Evolutionary conservation across 495 filamentous ascomycete species (phyloP).

Genomic region (Penicillium atrosanguineum): DNA sequence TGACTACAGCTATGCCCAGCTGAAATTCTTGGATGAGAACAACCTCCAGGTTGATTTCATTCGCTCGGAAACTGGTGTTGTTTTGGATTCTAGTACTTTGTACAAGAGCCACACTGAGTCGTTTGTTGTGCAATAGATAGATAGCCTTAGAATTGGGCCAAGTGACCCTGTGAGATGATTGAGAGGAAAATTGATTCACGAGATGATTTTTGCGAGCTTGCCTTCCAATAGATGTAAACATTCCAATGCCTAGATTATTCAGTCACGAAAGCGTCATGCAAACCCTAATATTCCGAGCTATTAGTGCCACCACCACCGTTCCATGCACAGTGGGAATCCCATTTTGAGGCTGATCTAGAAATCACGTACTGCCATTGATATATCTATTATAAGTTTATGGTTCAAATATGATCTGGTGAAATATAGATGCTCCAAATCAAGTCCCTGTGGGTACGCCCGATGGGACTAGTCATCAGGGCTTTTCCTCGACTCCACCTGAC

Average conservation of each 20-base stretch:
- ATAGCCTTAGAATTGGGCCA: not conserved
- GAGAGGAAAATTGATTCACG: not conserved
- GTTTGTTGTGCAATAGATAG: conserved; percentile 48
- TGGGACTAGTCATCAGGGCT: too few species aligned
- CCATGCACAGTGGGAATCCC: too few species aligned
- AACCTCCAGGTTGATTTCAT: conserved; percentile 44
- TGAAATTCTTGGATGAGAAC: conserved; percentile 33
- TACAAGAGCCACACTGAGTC: conserved; percentile 48
- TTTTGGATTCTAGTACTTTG: conserved; percentile 51
- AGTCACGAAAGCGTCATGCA: not conserved
- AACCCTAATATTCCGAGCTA: not conserved
- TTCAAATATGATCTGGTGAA: too few species aligned
- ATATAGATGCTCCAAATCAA: too few species aligned
- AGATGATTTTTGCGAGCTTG: too few species aligned
- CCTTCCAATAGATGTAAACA: too few species aligned
- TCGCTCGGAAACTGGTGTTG: conserved; percentile 44
- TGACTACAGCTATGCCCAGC: conserved; percentile 50
- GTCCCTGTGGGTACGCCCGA: too few species aligned
- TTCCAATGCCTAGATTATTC: not conserved
- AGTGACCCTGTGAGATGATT: not conserved
- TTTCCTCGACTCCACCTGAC: too few species aligned
- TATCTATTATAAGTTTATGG: too few species aligned
- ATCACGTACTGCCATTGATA: too few species aligned
- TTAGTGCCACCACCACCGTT: not conserved
- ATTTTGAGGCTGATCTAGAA: too few species aligned